phyloP scores from a whole-genome alignment of 176 grass and related monocot species.

The Aegilops longissima region DNA sequence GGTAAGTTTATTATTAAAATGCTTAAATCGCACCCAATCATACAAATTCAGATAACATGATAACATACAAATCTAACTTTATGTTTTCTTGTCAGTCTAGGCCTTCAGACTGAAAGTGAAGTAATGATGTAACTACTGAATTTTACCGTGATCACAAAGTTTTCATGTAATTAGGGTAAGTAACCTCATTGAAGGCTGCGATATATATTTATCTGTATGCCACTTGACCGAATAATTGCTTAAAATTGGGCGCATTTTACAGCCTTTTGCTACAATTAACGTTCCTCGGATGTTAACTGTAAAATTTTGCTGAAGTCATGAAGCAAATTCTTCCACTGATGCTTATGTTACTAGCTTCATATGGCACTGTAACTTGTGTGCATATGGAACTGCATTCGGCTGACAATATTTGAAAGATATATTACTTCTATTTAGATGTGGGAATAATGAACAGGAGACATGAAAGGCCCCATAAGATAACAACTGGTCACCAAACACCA shows the following conservation, averaged over 20 bases:
- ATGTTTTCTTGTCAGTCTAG: background rate
- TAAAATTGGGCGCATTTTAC: background rate
- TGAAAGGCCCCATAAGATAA: background rate
- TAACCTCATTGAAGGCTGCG: background rate
- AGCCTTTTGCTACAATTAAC: background rate
- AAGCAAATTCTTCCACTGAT: background rate
- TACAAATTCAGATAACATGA: background rate
- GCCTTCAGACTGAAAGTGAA: background rate
- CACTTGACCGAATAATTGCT: background rate
- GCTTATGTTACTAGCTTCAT: background rate
- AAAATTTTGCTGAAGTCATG: too few species aligned
- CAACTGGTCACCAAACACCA: background rate
- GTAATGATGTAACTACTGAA: background rate
- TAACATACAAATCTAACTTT: background rate
- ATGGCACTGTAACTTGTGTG: background rate
- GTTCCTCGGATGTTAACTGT: background rate
- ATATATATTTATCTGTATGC: background rate
- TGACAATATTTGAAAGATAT: background rate
- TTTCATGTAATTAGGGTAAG: background rate
- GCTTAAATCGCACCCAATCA: background rate
- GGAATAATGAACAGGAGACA: conserved; percentile 2
- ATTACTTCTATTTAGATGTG: background rate
- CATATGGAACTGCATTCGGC: background rate
- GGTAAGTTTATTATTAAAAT: background rate
- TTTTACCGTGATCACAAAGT: background rate